Base-by-base conservation (phyloP, 163 green algal genomes). In the Trebouxia gelatinosa region DNA sequence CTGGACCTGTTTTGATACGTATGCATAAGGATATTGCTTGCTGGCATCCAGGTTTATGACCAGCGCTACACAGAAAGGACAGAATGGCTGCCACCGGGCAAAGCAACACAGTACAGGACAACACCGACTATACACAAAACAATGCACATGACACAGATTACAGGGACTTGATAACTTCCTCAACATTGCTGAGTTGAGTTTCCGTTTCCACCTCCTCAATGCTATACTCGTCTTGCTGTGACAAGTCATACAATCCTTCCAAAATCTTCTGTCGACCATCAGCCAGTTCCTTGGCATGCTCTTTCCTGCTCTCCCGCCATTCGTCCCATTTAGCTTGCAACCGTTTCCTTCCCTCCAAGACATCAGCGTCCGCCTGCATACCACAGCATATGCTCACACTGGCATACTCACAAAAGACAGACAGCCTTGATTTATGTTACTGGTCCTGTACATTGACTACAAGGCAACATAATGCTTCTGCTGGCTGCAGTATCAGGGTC, bases 171-270 rank as follows among this genome's bases (percentile, higher is more conserved):
- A 83, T n/a, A 26, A 83, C 62, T 43, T 83, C 78, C 64, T 83
- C 78, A n/a, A 54, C 21, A 26, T 31, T 54, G 39, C 28, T 50
- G 48, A 77, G 28, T 40, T 75, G 46, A 29, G 35, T 61, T 54
- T 84, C 79, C 26, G 46, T 87, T 78, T 93, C 86, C 51, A 93
- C 90, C 76, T 92, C 88, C 78, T 93, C 82, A 59, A 94, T 81
- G 39, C 58, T 84, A 79, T 84, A 95, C 46, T 94, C 86, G 65
- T 77, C 78, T 68, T 91, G 80, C 9, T 81, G 40, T 28, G 81
- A 87, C 6, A 76, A 28, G 32, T 59, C 29, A 39, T 76, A 76
- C 17, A 80, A 78, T 4, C 78, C 64, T 21, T 88, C 87, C 51
- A 91, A 86, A 48, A 93, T 77, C 62, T 88, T 80, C 29, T 78